phyloP scores from a whole-genome alignment of 805 yeast genomes.

The Yarrowia sp. region DNA sequence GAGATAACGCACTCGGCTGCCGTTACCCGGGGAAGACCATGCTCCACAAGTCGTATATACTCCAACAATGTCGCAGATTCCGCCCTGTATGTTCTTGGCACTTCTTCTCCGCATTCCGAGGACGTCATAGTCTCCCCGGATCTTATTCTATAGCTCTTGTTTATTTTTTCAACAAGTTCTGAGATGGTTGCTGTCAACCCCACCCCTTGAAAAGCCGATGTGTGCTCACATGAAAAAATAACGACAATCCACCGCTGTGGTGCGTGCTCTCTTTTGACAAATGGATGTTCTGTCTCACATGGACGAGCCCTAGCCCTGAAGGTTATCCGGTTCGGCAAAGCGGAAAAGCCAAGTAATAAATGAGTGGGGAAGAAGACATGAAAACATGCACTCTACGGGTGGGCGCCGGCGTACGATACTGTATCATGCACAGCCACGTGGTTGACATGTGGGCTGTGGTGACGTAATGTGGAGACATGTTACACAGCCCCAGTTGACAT shows the following conservation, averaged over 20 bases:
- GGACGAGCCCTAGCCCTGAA: constrained; percentile 5
- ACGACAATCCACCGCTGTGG: neutral
- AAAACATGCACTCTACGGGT: neutral
- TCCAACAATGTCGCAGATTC: neutral
- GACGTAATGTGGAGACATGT: too few relatives aligned
- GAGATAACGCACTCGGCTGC: neutral
- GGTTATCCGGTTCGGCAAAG: constrained; percentile 23
- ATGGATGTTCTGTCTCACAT: neutral
- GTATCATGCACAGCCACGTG: neutral
- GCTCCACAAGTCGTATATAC: neutral
- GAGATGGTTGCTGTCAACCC: neutral
- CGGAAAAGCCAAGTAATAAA: neutral
- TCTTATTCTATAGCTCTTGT: neutral
- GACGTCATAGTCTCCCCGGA: neutral
- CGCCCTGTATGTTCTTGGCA: neutral
- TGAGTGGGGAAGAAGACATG: constrained; percentile 14
- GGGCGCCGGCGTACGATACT: neutral
- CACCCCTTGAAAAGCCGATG: neutral
- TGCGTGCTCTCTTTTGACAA: constrained; percentile 1
- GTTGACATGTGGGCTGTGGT: neutral
- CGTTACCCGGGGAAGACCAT: neutral
- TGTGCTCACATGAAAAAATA: neutral
- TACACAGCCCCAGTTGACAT: neutral
- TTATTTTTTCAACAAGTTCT: neutral
- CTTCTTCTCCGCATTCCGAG: neutral